Evolutionary conservation across 768 basidiomycete genomes (phyloP), one percentile per base, ranked within the genome.

Genomic region (Neoboletus brunneissimus): DNA sequence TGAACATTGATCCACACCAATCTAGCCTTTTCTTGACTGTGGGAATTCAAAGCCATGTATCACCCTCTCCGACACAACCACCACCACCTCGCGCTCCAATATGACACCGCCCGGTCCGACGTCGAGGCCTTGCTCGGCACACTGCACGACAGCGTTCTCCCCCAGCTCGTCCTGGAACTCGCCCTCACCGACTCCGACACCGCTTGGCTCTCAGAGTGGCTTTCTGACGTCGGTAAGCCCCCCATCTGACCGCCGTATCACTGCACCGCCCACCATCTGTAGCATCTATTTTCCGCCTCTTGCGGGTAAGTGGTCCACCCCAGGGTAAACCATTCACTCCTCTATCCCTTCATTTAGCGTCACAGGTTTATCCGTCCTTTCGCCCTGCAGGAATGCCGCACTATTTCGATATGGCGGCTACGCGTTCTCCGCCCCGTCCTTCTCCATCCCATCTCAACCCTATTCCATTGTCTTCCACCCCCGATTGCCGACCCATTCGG

Each of bases 301-400:
- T 81, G 48, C 81, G 81, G 73, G 88, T 87, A 70, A 64, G 79
- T 72, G 12, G 23, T n/a, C 23, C 16, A 12, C 12, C 2, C 54
- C 55, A 51, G 35, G 18, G 4, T 23, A 13, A 6, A 50, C 22
- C 43, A 48, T 54, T 43, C 51, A 45, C 2, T 1, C 29, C 18
- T 20, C 53, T 42, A 34, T 34, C 35, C 27, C 49, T 51, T 31
- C 35, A 48, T 46, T 11, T 47, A 91, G 88, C 81, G 85, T 60
- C 83, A 89, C 67, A 79, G 82, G 56, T 90, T 87, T 60, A 84
- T 79, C 38, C 75, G 75, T 50, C 81, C 85, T 0, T 84, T 87
- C 58, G 77, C 85, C 20, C 67, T 87, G 64, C 82, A 87, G 72
- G 79, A 82, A 34, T 73, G 85, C 37, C 77, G 79, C 51, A 76